Evolutionary conservation across 2,329 filamentous ascomycete genomes (phyloP).

Genomic region (Cytospora piceae): DNA sequence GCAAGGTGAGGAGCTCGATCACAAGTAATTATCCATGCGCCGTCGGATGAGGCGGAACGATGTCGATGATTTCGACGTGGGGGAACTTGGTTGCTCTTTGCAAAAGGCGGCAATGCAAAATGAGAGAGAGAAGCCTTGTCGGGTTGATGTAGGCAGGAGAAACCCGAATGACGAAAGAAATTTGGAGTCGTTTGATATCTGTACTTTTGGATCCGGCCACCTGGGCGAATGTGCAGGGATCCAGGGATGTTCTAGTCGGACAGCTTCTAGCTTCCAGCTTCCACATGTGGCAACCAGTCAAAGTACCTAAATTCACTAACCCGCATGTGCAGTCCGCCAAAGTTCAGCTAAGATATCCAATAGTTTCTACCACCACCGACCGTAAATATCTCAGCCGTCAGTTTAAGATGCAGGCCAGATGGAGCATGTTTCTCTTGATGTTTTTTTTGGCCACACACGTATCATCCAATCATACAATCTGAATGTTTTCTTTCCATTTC

Average conservation of each 20-base stretch:
- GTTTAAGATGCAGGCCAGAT: too few relatives aligned
- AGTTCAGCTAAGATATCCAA: too few relatives aligned
- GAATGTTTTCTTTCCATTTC: too few relatives aligned
- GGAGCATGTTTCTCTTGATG: too few relatives aligned
- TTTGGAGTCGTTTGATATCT: conserved; percentile 28
- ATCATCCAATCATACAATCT: too few relatives aligned
- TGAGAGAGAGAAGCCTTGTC: neutral
- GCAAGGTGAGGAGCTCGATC: conserved; percentile 8
- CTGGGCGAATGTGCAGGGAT: neutral
- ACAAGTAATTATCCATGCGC: conserved; percentile 18
- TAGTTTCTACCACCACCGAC: too few relatives aligned
- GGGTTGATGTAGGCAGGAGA: conserved; percentile 11
- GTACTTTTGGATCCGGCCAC: conserved; percentile 26
- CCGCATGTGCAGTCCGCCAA: too few relatives aligned
- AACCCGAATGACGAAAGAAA: conserved; percentile 24
- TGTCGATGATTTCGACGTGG: neutral
- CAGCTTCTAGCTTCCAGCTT: too few relatives aligned
- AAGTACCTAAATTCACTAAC: too few relatives aligned
- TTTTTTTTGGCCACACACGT: too few relatives aligned
- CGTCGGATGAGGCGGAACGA: conserved; percentile 1
- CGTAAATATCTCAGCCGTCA: too few relatives aligned
- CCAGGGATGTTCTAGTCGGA: neutral
- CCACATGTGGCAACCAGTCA: too few relatives aligned
- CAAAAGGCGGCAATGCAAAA: neutral
- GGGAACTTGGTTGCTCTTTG: conserved; percentile 1